phyloP scores from a whole-genome alignment of 2,329 filamentous ascomycete genomes.

The Leptosphaerulina australis region DNA sequence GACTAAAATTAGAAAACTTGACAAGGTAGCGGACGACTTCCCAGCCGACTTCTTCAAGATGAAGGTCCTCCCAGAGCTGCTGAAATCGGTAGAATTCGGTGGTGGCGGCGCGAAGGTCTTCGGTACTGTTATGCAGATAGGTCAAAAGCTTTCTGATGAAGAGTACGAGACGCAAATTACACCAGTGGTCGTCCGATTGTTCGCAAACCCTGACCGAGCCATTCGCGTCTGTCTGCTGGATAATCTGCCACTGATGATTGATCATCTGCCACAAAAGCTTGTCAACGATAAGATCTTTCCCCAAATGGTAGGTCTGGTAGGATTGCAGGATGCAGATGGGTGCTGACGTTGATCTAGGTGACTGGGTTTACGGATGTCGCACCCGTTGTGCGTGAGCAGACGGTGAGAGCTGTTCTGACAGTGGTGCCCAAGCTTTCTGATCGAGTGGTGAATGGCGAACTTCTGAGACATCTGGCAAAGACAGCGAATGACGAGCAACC shows the following conservation, averaged over 20 bases:
- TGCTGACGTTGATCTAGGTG: slow-evolving; percentile 60
- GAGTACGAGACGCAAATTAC: slow-evolving; percentile 86
- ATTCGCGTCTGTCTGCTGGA: slow-evolving; percentile 90
- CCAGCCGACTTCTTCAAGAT: slow-evolving; percentile 98
- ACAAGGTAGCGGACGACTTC: slow-evolving; percentile 88
- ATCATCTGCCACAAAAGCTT: slow-evolving; percentile 81
- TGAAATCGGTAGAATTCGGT: slow-evolving; percentile 99
- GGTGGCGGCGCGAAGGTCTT: slow-evolving; percentile 94
- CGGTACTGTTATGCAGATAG: slow-evolving; percentile 85
- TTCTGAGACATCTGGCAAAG: slow-evolving; percentile 88
- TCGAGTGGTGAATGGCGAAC: slow-evolving; percentile 88
- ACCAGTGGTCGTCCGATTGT: slow-evolving; percentile 84
- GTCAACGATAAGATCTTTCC: slow-evolving; percentile 98
- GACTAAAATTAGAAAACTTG: slow-evolving; percentile 65
- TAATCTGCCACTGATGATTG: slow-evolving; percentile 88
- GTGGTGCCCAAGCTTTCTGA: slow-evolving; percentile 91
- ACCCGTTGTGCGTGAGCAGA: slow-evolving; percentile 92
- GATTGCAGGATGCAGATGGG: background rate
- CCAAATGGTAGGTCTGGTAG: slow-evolving; percentile 67
- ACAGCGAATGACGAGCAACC: slow-evolving; percentile 98
- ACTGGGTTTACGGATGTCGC: slow-evolving; percentile 93
- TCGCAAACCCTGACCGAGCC: slow-evolving; percentile 88
- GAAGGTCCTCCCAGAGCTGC: slow-evolving; percentile 90
- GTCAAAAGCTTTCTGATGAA: slow-evolving; percentile 82
- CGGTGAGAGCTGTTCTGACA: slow-evolving; percentile 88